These are phyloP conservation scores for Phoenix roebelenii DNA, from an alignment of 176 grass and related monocot species.

Conservation along the genomic window DNA sequence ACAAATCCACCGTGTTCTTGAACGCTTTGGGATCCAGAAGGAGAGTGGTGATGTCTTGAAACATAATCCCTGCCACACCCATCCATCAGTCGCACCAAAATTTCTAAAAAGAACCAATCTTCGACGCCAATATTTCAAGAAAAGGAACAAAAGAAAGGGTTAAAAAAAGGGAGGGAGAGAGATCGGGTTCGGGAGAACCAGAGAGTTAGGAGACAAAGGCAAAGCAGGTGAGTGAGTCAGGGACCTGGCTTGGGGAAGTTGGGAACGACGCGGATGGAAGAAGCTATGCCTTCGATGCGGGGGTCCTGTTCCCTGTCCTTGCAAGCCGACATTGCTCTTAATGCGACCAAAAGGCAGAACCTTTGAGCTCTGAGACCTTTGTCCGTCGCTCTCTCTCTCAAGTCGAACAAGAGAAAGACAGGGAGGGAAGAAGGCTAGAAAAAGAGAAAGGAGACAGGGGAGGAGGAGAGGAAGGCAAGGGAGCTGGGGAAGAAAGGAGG, in stretches of 20 bases:
- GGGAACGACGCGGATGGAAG: conserved; percentile 85
- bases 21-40: conserved; percentile 41
- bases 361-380: neutral
- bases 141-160: neutral
- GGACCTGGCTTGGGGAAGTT: conserved; percentile 76
- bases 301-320: conserved; percentile 33
- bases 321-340: conserved; percentile 17
- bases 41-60: conserved; percentile 57
- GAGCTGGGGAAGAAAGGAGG: neutral
- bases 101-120: neutral
- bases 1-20: conserved; percentile 51
- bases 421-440: neutral
- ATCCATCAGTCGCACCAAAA: neutral
- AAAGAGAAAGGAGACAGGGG: neutral
- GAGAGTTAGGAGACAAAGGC: neutral
- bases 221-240: neutral
- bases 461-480: neutral
- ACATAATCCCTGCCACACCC: conserved; percentile 44
- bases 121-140: neutral
- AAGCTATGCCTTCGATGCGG: conserved; percentile 64
- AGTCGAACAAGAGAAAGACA: no score
- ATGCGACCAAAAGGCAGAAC: no score
- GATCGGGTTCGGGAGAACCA: neutral
- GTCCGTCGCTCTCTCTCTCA: neutral
- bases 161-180: neutral